Conservation (phyloP, 2,329 filamentous ascomycete genomes). For the Xylaria sp. region DNA sequence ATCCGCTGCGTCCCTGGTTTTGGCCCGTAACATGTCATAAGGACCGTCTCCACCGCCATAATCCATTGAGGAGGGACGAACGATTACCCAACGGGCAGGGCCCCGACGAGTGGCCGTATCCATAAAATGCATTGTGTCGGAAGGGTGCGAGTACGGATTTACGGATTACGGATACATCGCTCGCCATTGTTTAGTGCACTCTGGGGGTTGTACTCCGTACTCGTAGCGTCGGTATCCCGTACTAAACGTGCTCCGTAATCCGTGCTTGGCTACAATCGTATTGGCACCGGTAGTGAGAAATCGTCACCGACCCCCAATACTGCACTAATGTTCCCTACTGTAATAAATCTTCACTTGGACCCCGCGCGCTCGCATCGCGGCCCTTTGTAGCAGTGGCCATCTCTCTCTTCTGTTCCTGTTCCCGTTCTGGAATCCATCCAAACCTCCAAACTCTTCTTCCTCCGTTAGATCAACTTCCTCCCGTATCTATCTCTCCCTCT, state of each 20-base stretch:
- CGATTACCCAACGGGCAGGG: too few species aligned
- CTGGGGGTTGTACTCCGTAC: too few species aligned
- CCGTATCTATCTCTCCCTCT: not conserved
- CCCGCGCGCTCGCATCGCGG: conserved; percentile 19
- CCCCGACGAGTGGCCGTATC: too few species aligned
- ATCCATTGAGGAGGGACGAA: too few species aligned
- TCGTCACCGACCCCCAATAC: not conserved
- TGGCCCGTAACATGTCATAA: too few species aligned
- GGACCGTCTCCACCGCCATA: too few species aligned
- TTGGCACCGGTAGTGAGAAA: not conserved
- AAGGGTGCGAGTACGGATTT: too few species aligned
- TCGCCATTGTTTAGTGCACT: too few species aligned
- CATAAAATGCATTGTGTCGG: too few species aligned
- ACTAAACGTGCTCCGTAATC: not conserved
- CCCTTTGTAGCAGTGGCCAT: conserved; percentile 8
- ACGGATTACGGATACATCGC: too few species aligned
- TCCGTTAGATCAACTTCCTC: not conserved
- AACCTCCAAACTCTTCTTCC: conserved; percentile 2
- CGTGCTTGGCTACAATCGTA: not conserved
- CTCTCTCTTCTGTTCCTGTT: not conserved
- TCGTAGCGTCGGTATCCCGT: not conserved
- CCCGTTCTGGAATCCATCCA: not conserved
- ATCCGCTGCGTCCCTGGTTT: too few species aligned
- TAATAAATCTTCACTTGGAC: conserved; percentile 12
- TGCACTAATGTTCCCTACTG: not conserved